These are phyloP conservation scores for Saccharomycodes ludwigii DNA, from an alignment of 805 yeast species.

Conservation along the genomic window DNA sequence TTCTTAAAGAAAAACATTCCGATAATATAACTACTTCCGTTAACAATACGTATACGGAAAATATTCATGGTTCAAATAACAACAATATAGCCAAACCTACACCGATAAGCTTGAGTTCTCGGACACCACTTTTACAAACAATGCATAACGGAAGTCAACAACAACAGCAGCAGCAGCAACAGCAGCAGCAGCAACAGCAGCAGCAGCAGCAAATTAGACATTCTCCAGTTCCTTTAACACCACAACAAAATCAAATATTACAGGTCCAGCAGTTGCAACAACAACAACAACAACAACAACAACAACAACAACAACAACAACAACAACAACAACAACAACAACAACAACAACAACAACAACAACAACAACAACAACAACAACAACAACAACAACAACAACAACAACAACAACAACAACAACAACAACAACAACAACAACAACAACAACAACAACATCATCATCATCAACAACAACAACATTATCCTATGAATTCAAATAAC, in stretches of 20 bases:
- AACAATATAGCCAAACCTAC: too few relatives aligned
- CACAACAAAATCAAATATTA: slow-evolving; percentile 8
- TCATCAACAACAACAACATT: slow-evolving; percentile 6
- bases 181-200: slow-evolving; percentile 9
- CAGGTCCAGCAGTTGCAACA: slow-evolving; percentile 5
- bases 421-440: slow-evolving; percentile 6
- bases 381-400: slow-evolving; percentile 6
- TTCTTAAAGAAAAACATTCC: too few relatives aligned
- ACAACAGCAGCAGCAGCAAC: neutral
- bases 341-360: slow-evolving; percentile 5
- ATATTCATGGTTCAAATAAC: too few relatives aligned
- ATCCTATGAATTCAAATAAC: too few relatives aligned
- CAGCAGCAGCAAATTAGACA: too few relatives aligned
- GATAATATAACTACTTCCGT: too few relatives aligned
- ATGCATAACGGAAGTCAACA: neutral
- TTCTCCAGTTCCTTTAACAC: too few relatives aligned
- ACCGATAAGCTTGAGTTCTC: too few relatives aligned
- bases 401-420: slow-evolving; percentile 5
- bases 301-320: slow-evolving; percentile 31
- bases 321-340: slow-evolving; percentile 12
- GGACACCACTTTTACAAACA: too few relatives aligned
- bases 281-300: slow-evolving; percentile 16
- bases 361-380: slow-evolving; percentile 7
- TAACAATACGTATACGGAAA: too few relatives aligned
- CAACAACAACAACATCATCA: slow-evolving; percentile 7